These are phyloP conservation scores for Talaromyces sp. DNA, from an alignment of 2,329 filamentous ascomycete genomes.

Conservation along the genomic window DNA sequence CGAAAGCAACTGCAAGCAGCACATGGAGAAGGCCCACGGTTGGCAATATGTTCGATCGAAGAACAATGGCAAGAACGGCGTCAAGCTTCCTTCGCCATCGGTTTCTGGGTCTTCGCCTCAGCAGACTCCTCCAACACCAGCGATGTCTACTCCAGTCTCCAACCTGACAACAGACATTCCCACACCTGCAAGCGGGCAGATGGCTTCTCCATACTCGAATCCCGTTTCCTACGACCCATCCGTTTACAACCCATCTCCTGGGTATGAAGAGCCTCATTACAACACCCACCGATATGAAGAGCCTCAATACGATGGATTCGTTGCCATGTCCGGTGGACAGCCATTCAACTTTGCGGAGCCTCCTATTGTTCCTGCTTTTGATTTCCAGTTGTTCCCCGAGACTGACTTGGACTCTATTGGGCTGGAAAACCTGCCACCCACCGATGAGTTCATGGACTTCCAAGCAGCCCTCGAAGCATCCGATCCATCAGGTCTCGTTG, in stretches of 20 bases:
- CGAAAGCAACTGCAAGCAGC: conserved; percentile 95
- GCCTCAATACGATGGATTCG: conserved; percentile 3
- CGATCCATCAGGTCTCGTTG: neutral
- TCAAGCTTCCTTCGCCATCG: conserved; percentile 4
- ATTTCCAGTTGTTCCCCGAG: conserved; percentile 11
- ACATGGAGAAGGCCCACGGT: conserved; percentile 95
- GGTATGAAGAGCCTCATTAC: neutral
- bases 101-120: conserved; percentile 5
- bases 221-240: neutral
- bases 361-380: conserved; percentile 4
- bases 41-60: conserved; percentile 91
- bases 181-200: conserved; percentile 8
- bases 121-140: conserved; percentile 8
- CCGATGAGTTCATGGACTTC: conserved; percentile 6
- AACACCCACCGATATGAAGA: neutral
- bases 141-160: conserved; percentile 11
- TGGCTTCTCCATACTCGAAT: conserved; percentile 8
- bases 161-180: conserved; percentile 10
- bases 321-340: conserved; percentile 1
- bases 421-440: conserved; percentile 3
- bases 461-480: conserved; percentile 1
- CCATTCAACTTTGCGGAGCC: conserved; percentile 9
- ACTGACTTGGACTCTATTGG: conserved; percentile 4
- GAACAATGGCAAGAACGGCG: conserved; percentile 68
- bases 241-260: conserved; percentile 3